Base-by-base conservation (phyloP, 108 stramenopile genomes). In the Asterionellopsis glacialis region DNA sequence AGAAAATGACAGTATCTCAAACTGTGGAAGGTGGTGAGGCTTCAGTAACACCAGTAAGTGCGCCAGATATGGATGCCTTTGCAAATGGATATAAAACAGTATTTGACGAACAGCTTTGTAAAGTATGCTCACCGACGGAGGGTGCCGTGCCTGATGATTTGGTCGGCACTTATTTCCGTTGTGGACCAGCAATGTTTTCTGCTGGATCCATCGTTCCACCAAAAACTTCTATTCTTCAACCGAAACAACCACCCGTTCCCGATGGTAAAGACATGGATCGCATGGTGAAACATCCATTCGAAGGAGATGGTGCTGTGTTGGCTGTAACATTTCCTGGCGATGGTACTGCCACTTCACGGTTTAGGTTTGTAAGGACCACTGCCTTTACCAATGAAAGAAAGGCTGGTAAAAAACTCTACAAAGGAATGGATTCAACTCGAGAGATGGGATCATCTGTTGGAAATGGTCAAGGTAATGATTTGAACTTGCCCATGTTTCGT, bases 161-260 rank as follows among this genome's bases (percentile, higher is more conserved):
- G 50, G 61, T 75, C 41, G 90, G 90, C 38, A 86, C 81, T 1
- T 91, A 91, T 62, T 91, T 73, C 61, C 83, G 76, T 55, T 67
- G 69, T 53, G 90, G 90, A 25, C 90, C 90, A 11, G 87, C 87
- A 68, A 91, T 91, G 90, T 91, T 91, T 59, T 83, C 81, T 64
- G 90, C 90, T 19, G 90, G 90, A 43, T 85, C 86, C 9, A 79
- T 91, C 41, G 72, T 65, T 18, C 90, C 90, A 23, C 90, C 90
- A 12, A 84, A 82, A 52, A 84, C 81, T 25, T 84, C 84, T 9
- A 69, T 91, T 11, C 74, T 91, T 39, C 87, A 88, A 70, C 90
- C 90, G 53, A 85, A 86, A 41, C 67, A 69, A 59, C 84, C 79
- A 12, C 90, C 90, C 23, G 79, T 84, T 14, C 81, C 83, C 15